phyloP scores from a whole-genome alignment of 148 eudicot genomes.

The Cornus controversa region DNA sequence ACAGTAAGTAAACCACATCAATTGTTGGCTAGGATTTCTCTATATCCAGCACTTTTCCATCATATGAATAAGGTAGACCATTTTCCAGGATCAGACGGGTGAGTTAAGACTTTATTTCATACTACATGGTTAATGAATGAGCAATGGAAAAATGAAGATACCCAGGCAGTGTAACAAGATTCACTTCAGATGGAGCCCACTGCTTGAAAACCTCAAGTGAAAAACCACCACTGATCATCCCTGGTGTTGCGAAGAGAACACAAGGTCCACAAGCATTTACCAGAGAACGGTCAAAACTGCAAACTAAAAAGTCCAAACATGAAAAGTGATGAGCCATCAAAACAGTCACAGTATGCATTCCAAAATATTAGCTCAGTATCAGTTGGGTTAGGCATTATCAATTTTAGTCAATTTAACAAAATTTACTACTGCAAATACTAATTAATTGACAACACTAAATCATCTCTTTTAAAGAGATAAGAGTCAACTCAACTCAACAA shows the following conservation, averaged over 20 bases:
- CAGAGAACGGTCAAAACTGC: conserved; percentile 79
- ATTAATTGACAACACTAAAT: no score
- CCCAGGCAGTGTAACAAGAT: conserved; percentile 91
- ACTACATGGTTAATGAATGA: not conserved
- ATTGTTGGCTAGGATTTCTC: not conserved
- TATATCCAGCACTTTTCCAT: not conserved
- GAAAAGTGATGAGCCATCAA: not conserved
- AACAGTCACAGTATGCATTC: not conserved
- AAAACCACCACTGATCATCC: conserved; percentile 91
- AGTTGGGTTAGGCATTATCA: not conserved
- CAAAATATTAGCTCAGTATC: not conserved
- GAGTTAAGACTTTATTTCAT: no score
- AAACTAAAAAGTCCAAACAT: conserved; percentile 47
- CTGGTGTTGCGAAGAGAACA: conserved; percentile 98
- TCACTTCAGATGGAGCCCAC: conserved; percentile 88
- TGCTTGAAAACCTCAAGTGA: conserved; percentile 94
- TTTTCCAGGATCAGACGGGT: not conserved
- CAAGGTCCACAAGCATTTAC: conserved; percentile 90
- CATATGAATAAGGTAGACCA: not conserved
- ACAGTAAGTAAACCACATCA: not conserved
- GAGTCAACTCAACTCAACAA: no score
- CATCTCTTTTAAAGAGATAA: not conserved
- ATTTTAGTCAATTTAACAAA: not conserved
- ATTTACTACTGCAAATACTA: not conserved
- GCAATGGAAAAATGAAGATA: conserved; percentile 22